Evolutionary conservation across 768 basidiomycete species (phyloP), one percentile per base, ranked within the genome.

Genomic region (Hygrophorus pudorinus): DNA sequence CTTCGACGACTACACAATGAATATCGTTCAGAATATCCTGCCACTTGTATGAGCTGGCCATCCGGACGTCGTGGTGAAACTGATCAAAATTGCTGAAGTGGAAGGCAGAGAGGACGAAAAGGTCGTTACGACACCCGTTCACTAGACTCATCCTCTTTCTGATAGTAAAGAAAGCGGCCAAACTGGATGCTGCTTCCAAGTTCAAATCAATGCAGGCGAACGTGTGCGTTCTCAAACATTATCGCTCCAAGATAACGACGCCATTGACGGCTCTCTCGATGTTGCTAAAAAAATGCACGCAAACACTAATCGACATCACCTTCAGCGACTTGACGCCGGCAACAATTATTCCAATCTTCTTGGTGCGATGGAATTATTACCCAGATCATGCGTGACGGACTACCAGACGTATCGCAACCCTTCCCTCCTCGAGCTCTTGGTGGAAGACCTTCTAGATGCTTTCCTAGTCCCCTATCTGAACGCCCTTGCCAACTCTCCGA

Each of bases 351-450:
- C 73, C 81, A 82, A 47, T 68, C 75, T 5, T 52, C 72, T 1
- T 98, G 96, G 96, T 98, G 98, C 60, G 89, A 92, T 21, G 83
- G 84, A 3, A 76, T 85, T 55, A 78, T 94, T 65, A 68, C 72
- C 96, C 48, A 87, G 92, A 99, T 96, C 33, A 87, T 98, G 72
- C 76, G 83, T 42, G 96, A 98, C 64, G 90, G 92, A 80, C 63
- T 94, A 89, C 60, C 87, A 93, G 57, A 73, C 77, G 36, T 96
- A 83, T 56, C 80, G 98, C 47, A 96, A 97, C n/a, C n/a, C n/a
- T n/a, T n/a, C n/a, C n/a, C n/a, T n/a, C n/a, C n/a, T n/a, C n/a
- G n/a, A n/a, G n/a, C n/a, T n/a, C n/a, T n/a, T n/a, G n/a, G n/a
- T n/a, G n/a, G n/a, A n/a, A n/a, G n/a, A n/a, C n/a, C n/a, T n/a